Percentiles rank a stretch among this genome's conserved stretches.
Evolutionary conservation across 2,329 filamentous ascomycete species (phyloP).

Genomic region (Pestalotiopsis fici): DNA sequence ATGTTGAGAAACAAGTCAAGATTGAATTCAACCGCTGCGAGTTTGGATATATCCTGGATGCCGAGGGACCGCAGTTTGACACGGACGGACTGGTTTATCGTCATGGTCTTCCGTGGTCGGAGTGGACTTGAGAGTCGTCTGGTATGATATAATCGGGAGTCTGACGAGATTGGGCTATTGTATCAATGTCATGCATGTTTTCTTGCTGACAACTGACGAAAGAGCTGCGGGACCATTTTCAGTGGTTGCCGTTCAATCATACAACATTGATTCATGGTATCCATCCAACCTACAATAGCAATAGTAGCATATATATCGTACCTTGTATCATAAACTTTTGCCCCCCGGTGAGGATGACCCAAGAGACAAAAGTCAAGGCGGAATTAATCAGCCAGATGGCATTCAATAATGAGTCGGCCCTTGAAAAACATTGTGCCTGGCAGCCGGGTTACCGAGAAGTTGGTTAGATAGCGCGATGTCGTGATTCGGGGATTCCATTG

Average conservation of each 20-base stretch:
- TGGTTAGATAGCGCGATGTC: background rate
- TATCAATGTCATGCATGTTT: background rate
- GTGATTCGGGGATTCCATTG: background rate
- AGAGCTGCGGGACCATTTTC: too few species aligned
- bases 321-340: too few species aligned
- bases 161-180: background rate
- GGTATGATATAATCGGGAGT: background rate
- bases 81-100: constrained; percentile 1
- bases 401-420: too few species aligned
- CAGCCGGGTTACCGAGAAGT: background rate
- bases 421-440: background rate
- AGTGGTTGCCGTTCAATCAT: too few species aligned
- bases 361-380: too few species aligned
- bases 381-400: too few species aligned
- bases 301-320: too few species aligned
- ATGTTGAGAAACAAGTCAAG: constrained; percentile 43
- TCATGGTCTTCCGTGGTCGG: constrained; percentile 6
- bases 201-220: too few species aligned
- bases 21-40: constrained; percentile 57
- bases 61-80: constrained; percentile 44
- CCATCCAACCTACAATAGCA: too few species aligned
- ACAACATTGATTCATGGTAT: too few species aligned
- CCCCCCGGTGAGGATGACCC: too few species aligned
- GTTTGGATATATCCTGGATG: constrained; percentile 54
- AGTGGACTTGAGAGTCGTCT: background rate